Base-by-base conservation (phyloP, 1,284 basidiomycete species). In the Melanopsichium pennsylvanicum region DNA sequence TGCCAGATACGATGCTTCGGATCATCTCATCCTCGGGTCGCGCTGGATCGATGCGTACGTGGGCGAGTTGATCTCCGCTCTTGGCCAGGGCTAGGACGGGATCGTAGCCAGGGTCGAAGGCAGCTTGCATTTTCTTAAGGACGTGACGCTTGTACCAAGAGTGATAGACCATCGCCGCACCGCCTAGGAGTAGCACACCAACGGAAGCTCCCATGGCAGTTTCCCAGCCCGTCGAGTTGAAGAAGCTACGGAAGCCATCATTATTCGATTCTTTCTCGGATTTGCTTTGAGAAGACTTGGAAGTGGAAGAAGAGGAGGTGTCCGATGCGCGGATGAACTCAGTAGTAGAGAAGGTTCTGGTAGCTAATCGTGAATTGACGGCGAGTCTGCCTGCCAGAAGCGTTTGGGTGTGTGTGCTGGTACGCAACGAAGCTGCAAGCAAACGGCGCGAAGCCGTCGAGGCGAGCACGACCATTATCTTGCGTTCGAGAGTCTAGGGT, bases 161-260 rank as follows among this genome's bases (percentile, higher is more conserved):
- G 42, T 76, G 70, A 42, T 78, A 78, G 25, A 58, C 54, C 70
- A 78, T 70, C 2, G 72, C 72, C 11, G 74, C 76, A 34, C 49
- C 57, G n/a, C 76, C 76, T 13, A 78, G 66, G 5, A 78, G 50
- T 4, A 78, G 48, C 2, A 78, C 76, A 32, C 76, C 76, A 5
- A 55, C 62, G 3, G 67, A 72, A 15, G 76, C 76, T 9, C 76
- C 76, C 74, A 76, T 75, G 25, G 76, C 76, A 2, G 76, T 76
- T 57, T 78, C 76, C 51, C 62, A 76, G 11, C 74, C 76, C 15
- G 76, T 75, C 15, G 70, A 73, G 50, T 74, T 78, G 64, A 75
- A 67, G 37, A 74, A 69, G 47, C 52, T 56, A 16, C 57, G 60
- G 38, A 70, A 63, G 27, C 58, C 56, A 36, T 49, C 46, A 26